Conservation (phyloP, 257 asterid species). For the Forsythia suspensa region DNA sequence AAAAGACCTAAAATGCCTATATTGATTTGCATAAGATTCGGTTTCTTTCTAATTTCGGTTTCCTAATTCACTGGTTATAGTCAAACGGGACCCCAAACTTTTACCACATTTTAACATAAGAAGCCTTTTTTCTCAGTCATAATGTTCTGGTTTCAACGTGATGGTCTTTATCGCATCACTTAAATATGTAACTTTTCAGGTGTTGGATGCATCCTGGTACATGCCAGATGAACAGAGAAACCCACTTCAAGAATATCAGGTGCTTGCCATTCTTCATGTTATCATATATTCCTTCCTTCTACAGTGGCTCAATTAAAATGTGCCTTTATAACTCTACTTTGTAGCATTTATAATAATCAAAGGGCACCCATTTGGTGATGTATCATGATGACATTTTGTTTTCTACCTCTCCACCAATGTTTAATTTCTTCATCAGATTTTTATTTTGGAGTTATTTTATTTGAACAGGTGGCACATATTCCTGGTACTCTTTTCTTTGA, state of each 20-base stretch:
- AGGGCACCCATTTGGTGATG: background rate
- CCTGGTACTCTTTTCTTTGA: constrained; percentile 61
- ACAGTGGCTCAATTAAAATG: background rate
- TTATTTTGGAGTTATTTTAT: background rate
- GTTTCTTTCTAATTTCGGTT: background rate
- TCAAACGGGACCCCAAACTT: background rate
- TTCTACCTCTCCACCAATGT: background rate
- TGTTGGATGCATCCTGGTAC: constrained; percentile 99
- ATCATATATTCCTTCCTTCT: constrained; percentile 11
- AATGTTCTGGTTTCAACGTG: background rate
- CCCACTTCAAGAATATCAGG: constrained; percentile 99
- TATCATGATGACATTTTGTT: background rate
- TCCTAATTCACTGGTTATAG: background rate
- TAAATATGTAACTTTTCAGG: constrained; percentile 40
- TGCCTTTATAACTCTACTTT: background rate
- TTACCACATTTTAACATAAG: background rate
- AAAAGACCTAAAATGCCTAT: background rate
- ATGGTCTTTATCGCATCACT: background rate
- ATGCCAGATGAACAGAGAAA: constrained; percentile 98
- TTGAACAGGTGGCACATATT: constrained; percentile 54
- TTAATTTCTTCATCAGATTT: background rate
- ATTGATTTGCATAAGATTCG: background rate
- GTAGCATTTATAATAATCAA: background rate
- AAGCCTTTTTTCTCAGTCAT: background rate
- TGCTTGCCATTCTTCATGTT: constrained; percentile 14